These are phyloP conservation scores for Aspergillus wentii DNA, from an alignment of 495 filamentous ascomycete genomes.

Conservation along the genomic window DNA sequence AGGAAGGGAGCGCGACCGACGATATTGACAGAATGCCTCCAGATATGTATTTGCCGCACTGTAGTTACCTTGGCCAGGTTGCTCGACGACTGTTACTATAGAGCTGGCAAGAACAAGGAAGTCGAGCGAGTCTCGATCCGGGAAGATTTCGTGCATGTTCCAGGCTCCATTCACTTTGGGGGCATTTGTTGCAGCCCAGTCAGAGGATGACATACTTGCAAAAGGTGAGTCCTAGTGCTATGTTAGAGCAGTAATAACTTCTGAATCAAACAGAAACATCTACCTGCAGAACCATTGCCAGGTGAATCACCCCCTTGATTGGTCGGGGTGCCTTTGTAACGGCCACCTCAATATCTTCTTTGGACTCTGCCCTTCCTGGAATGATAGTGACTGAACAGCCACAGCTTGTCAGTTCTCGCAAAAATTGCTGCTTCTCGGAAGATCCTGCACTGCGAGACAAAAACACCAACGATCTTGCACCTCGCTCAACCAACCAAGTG, in stretches of 20 bases:
- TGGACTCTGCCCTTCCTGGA: conserved; percentile 11
- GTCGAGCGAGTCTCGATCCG: conserved; percentile 15
- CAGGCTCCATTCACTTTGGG: conserved; percentile 44
- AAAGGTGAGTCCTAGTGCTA: conserved; percentile 17
- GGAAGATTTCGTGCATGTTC: conserved; percentile 47
- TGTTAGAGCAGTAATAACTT: background rate
- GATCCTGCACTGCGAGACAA: conserved; percentile 21
- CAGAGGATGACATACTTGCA: conserved; percentile 33
- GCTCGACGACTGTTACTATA: conserved; percentile 40
- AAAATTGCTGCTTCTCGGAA: conserved; percentile 15
- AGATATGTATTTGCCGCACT: conserved; percentile 30
- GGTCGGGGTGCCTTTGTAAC: conserved; percentile 7
- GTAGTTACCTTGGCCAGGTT: conserved; percentile 28
- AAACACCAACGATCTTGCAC: conserved; percentile 50
- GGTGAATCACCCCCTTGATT: conserved; percentile 31
- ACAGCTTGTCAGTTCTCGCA: conserved; percentile 29
- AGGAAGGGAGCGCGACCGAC: conserved; percentile 17
- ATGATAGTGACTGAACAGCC: conserved; percentile 20
- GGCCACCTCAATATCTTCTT: conserved; percentile 11
- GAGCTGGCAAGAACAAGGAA: conserved; percentile 32
- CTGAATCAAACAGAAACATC: background rate
- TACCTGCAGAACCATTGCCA: conserved; percentile 25
- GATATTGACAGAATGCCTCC: conserved; percentile 30
- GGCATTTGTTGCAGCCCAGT: conserved; percentile 26
- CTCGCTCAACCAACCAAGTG: conserved; percentile 52